phyloP scores from a whole-genome alignment of 768 basidiomycete species.

The Termitomyces sp. region DNA sequence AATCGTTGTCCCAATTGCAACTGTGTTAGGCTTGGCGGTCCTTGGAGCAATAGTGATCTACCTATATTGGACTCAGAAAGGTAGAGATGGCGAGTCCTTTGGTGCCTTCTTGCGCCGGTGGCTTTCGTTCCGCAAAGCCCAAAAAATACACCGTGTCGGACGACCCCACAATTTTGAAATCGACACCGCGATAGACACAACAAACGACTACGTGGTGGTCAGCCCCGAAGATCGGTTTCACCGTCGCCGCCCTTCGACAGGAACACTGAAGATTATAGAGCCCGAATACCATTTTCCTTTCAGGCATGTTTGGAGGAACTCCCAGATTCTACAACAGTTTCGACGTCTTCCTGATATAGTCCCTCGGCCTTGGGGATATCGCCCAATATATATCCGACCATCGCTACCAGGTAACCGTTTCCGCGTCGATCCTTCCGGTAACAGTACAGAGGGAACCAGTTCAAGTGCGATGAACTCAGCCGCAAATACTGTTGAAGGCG shows the following conservation, averaged over 20 bases:
- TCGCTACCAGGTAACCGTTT: constrained; percentile 12
- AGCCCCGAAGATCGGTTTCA: not conserved
- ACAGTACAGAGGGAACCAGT: constrained; percentile 9
- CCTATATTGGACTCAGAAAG: constrained; percentile 1
- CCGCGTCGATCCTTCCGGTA: constrained; percentile 16
- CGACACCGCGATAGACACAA: constrained; percentile 10
- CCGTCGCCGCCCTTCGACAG: not conserved
- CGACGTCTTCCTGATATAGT: constrained; percentile 13
- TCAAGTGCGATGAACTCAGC: constrained; percentile 3
- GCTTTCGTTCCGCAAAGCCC: not conserved
- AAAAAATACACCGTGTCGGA: constrained; percentile 5
- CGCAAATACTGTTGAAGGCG: constrained; percentile 1
- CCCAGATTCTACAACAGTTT: constrained; percentile 12
- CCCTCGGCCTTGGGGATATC: constrained; percentile 13
- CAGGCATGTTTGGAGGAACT: constrained; percentile 9
- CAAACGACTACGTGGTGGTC: constrained; percentile 9
- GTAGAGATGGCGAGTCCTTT: not conserved
- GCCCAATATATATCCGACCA: constrained; percentile 10
- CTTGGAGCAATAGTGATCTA: not conserved
- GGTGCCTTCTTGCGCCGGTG: not conserved
- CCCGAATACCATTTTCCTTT: constrained; percentile 4
- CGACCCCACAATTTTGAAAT: constrained; percentile 13
- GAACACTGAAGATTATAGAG: not conserved
- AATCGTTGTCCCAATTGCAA: constrained; percentile 8
- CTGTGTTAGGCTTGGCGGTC: constrained; percentile 1